Percentiles rank a stretch among this genome's conserved stretches.
Evolutionary conservation across 148 eudicot species (phyloP).

Genomic region (Chenopodium suecicum): DNA sequence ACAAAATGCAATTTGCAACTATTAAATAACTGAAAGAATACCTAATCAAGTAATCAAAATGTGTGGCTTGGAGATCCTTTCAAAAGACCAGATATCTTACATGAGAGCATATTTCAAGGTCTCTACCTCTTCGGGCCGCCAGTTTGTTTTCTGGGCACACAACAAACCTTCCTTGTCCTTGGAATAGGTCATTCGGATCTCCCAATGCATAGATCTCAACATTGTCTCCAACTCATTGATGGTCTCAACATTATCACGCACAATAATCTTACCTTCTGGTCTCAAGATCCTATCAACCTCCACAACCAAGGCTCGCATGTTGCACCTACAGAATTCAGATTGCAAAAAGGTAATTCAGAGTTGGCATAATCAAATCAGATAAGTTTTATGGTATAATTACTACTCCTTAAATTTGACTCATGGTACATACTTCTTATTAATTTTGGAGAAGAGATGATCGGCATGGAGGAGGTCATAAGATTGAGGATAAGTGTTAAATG

Average conservation of each 20-base stretch:
- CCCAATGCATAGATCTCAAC: conserved; percentile 58
- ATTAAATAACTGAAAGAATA: conserved; percentile 24
- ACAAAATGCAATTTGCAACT: conserved; percentile 18
- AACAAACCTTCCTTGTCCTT: conserved; percentile 62
- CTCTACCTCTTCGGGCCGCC: conserved; percentile 59
- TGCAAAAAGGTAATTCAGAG: neutral
- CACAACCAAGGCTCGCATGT: conserved; percentile 46
- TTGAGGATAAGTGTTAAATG: conserved; percentile 79
- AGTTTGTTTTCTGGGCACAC: conserved; percentile 58
- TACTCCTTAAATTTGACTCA: no score
- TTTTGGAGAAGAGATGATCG: conserved; percentile 68
- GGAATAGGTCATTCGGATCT: conserved; percentile 53
- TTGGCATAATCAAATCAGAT: neutral
- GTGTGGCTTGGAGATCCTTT: neutral
- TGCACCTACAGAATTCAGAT: conserved; percentile 40
- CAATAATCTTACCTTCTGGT: conserved; percentile 61
- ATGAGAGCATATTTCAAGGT: conserved; percentile 45
- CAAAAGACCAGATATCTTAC: conserved; percentile 10
- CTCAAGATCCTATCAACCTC: conserved; percentile 62
- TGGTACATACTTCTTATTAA: conserved; percentile 47
- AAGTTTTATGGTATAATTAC: neutral
- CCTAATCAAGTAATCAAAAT: conserved; percentile 18
- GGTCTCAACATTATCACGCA: conserved; percentile 54
- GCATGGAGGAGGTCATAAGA: conserved; percentile 85
- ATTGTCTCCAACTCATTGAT: conserved; percentile 46